These are phyloP conservation scores for Ophiocordyceps robertsii DNA, from an alignment of 2,329 filamentous ascomycete species.

Conservation along the genomic window DNA sequence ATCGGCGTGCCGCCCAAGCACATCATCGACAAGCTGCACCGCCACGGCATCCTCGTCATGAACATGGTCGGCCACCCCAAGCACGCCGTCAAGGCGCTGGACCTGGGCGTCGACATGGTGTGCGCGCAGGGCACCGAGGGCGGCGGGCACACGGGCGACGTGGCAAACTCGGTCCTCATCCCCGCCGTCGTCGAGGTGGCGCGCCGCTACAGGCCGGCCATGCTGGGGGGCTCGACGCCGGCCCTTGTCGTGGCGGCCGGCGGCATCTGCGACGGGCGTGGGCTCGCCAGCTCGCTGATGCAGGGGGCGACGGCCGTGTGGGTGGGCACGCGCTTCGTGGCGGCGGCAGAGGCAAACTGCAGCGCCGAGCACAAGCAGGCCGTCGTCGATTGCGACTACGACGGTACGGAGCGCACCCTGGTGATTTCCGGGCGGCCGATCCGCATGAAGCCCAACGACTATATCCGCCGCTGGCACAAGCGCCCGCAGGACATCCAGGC, in stretches of 20 bases:
- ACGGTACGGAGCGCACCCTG: slow-evolving; percentile 70
- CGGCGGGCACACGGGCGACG: slow-evolving; percentile 82
- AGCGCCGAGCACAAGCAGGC: slow-evolving; percentile 71
- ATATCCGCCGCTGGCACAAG: slow-evolving; percentile 69
- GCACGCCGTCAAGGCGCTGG: slow-evolving; percentile 79
- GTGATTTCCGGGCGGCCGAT: slow-evolving; percentile 73
- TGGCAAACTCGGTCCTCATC: slow-evolving; percentile 75
- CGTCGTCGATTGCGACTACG: slow-evolving; percentile 66
- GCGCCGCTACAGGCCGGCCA: slow-evolving; percentile 51
- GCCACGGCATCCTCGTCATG: slow-evolving; percentile 74
- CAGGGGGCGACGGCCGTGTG: slow-evolving; percentile 81
- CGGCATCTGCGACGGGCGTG: slow-evolving; percentile 71
- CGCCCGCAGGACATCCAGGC: slow-evolving; percentile 60
- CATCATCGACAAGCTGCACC: slow-evolving; percentile 66
- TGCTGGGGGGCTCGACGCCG: slow-evolving; percentile 48
- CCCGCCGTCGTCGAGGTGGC: slow-evolving; percentile 82
- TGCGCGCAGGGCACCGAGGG: slow-evolving; percentile 90
- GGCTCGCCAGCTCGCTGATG: slow-evolving; percentile 71
- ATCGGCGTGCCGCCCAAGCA: slow-evolving; percentile 70
- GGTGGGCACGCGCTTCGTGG: slow-evolving; percentile 91
- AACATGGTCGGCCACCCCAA: slow-evolving; percentile 95
- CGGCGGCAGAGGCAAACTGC: slow-evolving; percentile 67
- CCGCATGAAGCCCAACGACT: slow-evolving; percentile 70
- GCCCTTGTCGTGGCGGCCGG: slow-evolving; percentile 82
- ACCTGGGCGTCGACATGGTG: slow-evolving; percentile 77